Evolutionary conservation across 768 basidiomycete genomes (phyloP).

Genomic region (Hebeloma cylindrosporum): DNA sequence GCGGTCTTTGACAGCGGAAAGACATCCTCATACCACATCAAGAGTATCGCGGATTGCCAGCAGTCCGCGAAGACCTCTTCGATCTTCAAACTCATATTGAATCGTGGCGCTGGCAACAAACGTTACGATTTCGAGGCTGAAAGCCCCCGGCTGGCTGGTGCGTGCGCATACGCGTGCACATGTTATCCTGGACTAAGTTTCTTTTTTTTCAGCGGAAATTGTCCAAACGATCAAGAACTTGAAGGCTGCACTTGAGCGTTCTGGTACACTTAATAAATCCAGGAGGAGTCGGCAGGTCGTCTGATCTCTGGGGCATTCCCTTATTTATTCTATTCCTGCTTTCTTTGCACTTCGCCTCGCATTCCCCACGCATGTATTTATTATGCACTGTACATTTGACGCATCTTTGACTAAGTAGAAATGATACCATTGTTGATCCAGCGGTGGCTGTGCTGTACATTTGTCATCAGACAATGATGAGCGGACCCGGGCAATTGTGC

Average conservation of each 20-base stretch:
- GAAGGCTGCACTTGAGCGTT: constrained; percentile 63
- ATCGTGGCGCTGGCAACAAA: constrained; percentile 74
- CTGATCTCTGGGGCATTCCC: no score
- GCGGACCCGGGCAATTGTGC: background rate
- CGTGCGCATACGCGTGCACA: constrained; percentile 25
- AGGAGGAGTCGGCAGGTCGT: constrained; percentile 62
- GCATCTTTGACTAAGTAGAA: no score
- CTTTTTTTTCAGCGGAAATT: constrained; percentile 57
- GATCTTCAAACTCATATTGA: constrained; percentile 87
- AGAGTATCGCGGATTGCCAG: constrained; percentile 79
- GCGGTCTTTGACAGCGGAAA: constrained; percentile 87
- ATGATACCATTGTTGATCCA: no score
- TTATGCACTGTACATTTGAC: no score
- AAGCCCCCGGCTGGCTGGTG: constrained; percentile 75
- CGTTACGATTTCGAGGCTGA: constrained; percentile 98
- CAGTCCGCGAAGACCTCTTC: constrained; percentile 79
- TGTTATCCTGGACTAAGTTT: background rate
- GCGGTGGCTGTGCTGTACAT: no score
- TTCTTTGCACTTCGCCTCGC: no score
- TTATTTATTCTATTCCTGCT: no score
- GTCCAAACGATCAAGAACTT: constrained; percentile 70
- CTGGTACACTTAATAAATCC: constrained; percentile 60
- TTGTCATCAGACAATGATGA: no score
- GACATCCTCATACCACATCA: constrained; percentile 91
- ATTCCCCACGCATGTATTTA: no score